Evolutionary conservation across 768 basidiomycete species (phyloP), one percentile per base, ranked within the genome.

Genomic region (Vishniacozyma victoriae): DNA sequence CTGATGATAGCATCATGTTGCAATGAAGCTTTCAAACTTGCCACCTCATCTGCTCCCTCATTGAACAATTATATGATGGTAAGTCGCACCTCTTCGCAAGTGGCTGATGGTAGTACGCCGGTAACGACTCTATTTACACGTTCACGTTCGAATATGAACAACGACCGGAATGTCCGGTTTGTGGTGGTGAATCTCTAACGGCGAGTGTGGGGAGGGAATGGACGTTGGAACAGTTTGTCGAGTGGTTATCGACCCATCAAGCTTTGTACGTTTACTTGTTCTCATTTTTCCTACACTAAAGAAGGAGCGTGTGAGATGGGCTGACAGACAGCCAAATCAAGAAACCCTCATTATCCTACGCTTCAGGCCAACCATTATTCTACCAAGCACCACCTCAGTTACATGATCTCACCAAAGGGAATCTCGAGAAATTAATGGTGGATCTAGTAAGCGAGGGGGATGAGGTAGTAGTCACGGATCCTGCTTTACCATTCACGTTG

Each of bases 11-110:
- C 93, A 31, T 86, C 92, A 2, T 97, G 93, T 74, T 97, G 93
- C 67, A 97, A 95, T 62, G 95, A 99, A 73, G 95, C 95, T 14
- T 93, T 99, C 78, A 99, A 99, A 74, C 89, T 99, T 50, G 92
- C 89, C 19, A 97, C 95, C 0, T 87, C 83, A 55, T 88, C 87
- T 19, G 93, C 92, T 0, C 88, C 91, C 4, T 93, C 83, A 68
- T 77, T 99, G 46, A 87, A 93, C 73, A 96, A 96, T 70, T 99
- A 97, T 70, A 95, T 97, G 73, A 73, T 72, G 71, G 71, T 71
- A 29, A 44, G 62, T 58, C 6, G 22, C 41, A 41, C 14, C 24
- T 20, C 41, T 1, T 35, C 25, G 24, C 22, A 46, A 23, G 29
- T 23, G 20, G 39, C 33, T 39, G 5, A 41, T 25, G 11, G 73